A percentile compares a stretch with the other conserved stretches of the same genome.
Evolutionary conservation across 1,284 basidiomycete species (phyloP).

Genomic region (Leccinum colubrinum): DNA sequence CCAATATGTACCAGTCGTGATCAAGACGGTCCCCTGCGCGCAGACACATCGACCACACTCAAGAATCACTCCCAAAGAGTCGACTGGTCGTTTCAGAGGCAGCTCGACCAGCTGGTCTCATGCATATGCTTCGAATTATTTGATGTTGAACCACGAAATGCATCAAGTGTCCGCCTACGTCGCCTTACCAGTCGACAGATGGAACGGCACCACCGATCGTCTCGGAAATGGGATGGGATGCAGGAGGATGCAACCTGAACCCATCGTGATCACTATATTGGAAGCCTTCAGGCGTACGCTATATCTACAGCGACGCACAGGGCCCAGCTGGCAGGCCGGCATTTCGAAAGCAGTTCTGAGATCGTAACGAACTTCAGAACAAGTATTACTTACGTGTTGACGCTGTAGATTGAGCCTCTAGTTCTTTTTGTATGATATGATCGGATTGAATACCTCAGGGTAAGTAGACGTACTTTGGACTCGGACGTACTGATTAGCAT

Average conservation of each 20-base stretch:
- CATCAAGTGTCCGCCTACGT: not conserved
- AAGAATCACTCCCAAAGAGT: not conserved
- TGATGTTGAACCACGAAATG: not conserved
- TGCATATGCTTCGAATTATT: not conserved
- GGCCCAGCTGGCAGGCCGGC: too few species aligned
- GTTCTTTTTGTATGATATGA: not conserved
- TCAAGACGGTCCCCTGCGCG: too few species aligned
- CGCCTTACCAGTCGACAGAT: too few species aligned
- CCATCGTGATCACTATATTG: not conserved
- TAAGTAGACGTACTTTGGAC: not conserved
- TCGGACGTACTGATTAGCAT: not conserved
- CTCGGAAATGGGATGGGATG: too few species aligned
- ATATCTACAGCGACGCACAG: not conserved
- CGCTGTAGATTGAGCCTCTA: not conserved
- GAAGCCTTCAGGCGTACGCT: not conserved
- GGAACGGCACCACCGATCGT: too few species aligned
- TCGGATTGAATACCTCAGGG: not conserved
- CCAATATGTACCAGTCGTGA: too few species aligned
- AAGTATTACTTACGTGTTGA: not conserved
- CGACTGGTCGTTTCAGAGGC: not conserved
- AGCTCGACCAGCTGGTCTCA: not conserved
- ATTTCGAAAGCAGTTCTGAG: not conserved
- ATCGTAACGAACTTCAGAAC: not conserved
- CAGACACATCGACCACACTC: conserved; percentile 22
- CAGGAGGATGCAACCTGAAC: not conserved